Base-by-base conservation (phyloP, 768 basidiomycete species). In the Rhizopogon vesiculosus region DNA sequence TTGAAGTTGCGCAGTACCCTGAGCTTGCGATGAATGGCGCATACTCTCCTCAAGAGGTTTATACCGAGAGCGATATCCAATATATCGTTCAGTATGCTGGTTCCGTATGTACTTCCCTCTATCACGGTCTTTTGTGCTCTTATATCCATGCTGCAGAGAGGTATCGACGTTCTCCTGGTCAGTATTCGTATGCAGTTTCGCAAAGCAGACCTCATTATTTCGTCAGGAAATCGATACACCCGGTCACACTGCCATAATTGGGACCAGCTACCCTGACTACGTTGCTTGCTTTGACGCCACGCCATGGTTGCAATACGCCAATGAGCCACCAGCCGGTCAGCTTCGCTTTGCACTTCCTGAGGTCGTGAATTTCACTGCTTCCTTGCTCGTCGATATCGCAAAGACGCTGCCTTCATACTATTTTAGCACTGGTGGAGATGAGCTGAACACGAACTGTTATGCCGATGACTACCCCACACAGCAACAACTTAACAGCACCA, bases 381-480 rank as follows among this genome's bases (percentile, higher is more conserved):
- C 62, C 9, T 59, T 91, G 16, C 69, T 90, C 60, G 66, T 66
- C 0, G 72, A 81, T 0, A 77, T 81, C 13, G 79, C 83, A 3
- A 61, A 67, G n/a, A 67, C 75, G 18, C 69, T 86, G 4, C 80
- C 81, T 0, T 79, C 81, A 4, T 76, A 65, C 25, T 72, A 87
- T 49, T 83, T 92, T 62, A 81, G 80, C 57, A 86, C 88, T 0
- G 91, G 91, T 0, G 90, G 90, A 0, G 90, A 91, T 60, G 89
- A 91, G 62, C 64, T 91, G 52, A 89, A 91, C 59, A 61, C 66
- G 3, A 75, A 74, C 39, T 87, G 87, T 64, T 89, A 87, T 58
- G 65, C 69, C 0, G 62, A 83, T 18, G 89, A 91, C 66, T 62
- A 75, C 1, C 67, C 75, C 61, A 86, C 86, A 0, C 80, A 82